Conservation (phyloP, 495 filamentous ascomycete species). For the Penicillium ucsense region DNA sequence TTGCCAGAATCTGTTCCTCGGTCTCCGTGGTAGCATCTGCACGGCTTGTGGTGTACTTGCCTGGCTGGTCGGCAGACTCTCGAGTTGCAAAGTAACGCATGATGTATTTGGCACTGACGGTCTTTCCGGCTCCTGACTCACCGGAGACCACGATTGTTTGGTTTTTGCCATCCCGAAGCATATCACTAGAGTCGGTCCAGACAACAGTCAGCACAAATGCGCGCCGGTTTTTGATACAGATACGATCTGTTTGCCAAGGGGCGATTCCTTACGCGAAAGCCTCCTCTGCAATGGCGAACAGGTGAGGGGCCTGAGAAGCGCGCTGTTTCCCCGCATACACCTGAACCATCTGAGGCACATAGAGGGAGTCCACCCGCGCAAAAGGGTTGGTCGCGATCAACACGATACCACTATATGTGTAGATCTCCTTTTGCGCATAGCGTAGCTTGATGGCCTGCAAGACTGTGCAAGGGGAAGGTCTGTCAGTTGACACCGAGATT, state of each 20-base stretch:
- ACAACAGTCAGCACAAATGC: not conserved
- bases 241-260: too few species aligned
- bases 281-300: constrained; percentile 98
- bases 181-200: constrained; percentile 53
- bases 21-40: constrained; percentile 93
- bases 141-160: constrained; percentile 98
- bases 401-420: constrained; percentile 98
- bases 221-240: too few species aligned
- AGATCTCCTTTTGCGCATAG: constrained; percentile 98
- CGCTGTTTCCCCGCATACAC: constrained; percentile 97
- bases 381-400: constrained; percentile 98
- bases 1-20: constrained; percentile 95
- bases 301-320: constrained; percentile 90
- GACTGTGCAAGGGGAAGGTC: constrained; percentile 42
- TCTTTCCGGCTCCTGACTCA: constrained; percentile 97
- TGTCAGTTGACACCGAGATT: constrained; percentile 22
- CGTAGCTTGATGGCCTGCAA: constrained; percentile 95
- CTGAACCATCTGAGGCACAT: constrained; percentile 98
- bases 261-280: constrained; percentile 73
- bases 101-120: constrained; percentile 98
- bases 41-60: constrained; percentile 66
- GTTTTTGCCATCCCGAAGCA: constrained; percentile 91
- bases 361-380: constrained; percentile 92
- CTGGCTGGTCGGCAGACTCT: constrained; percentile 84
- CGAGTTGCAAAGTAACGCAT: constrained; percentile 99